A percentile compares a stretch with the other conserved stretches of the same genome.
phyloP scores from a whole-genome alignment of 768 basidiomycete genomes.

The Amanita inopinata region DNA sequence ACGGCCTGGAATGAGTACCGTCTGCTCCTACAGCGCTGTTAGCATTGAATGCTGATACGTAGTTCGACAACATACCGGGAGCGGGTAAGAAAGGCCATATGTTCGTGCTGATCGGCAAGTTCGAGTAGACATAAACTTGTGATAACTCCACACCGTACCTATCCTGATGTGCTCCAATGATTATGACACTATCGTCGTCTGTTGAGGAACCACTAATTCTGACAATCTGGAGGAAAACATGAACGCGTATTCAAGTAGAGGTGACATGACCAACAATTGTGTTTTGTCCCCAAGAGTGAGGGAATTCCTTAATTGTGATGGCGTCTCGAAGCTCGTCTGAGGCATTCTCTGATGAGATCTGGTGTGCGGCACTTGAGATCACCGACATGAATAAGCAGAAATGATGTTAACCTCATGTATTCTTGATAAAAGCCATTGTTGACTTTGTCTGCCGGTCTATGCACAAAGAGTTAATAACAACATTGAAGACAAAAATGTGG shows the following conservation, averaged over 20 bases:
- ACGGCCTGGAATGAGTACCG: constrained; percentile 23
- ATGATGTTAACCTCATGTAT: constrained; percentile 44
- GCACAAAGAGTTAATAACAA: constrained; percentile 14
- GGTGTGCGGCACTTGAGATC: constrained; percentile 9
- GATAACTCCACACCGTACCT: constrained; percentile 36
- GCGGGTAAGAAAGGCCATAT: constrained; percentile 70
- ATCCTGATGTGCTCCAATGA: constrained; percentile 79
- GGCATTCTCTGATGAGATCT: constrained; percentile 61
- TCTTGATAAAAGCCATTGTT: constrained; percentile 64
- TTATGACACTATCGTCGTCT: constrained; percentile 49
- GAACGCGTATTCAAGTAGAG: constrained; percentile 8
- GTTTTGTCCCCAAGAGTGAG: constrained; percentile 81
- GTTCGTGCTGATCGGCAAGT: constrained; percentile 41
- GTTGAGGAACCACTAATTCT: constrained; percentile 65
- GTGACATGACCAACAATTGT: constrained; percentile 43
- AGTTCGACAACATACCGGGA: constrained; percentile 42
- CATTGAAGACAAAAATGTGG: constrained; percentile 11
- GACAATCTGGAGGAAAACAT: constrained; percentile 43
- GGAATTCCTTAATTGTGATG: constrained; percentile 65
- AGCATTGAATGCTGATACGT: constrained; percentile 14
- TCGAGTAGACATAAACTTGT: not conserved
- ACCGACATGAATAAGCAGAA: constrained; percentile 5
- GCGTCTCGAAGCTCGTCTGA: constrained; percentile 40
- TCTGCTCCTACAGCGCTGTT: constrained; percentile 32
- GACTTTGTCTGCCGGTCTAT: constrained; percentile 69